Evolutionary conservation across 2,329 filamentous ascomycete species (phyloP), one percentile per base, ranked within the genome.

Genomic region (Beauveria asiatica): DNA sequence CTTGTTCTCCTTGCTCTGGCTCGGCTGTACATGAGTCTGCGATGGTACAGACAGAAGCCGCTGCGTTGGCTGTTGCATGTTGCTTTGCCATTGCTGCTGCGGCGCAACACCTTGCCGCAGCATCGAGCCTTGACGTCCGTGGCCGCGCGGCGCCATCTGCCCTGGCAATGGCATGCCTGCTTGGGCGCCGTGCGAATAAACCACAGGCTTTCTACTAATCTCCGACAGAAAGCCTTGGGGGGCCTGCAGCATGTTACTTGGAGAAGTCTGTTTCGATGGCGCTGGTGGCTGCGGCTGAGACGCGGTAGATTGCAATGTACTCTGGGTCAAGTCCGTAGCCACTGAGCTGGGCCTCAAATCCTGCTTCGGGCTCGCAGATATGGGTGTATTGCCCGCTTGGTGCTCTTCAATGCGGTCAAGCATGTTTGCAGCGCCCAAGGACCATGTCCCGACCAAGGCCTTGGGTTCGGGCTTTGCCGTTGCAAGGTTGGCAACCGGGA

Each of bases 401-500:
- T 66, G 62, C 54, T 70, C 68, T 39, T 68, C 67, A 13, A 69
- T 70, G 7, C 67, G 64, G 3, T 59, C 61, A 0, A 69, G 58
- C n/a, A 58, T 50, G 39, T 64, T 65, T 23, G 59, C 37, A 17
- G 56, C 19, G 11, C 37, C 39, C 5, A 39, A n/a, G 3, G 21
- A 25, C 13, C 41, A 8, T 11, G 23, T 3, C 4, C 17, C n/a
- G 2, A 30, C 4, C n/a, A 60, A 27, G 3, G 16, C 25, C 44
- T 30, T 41, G 1, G 54, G 30, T 17, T 57, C 44, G 2, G 44
- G 37, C 1, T 49, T 60, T 33, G 17, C 25, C 8, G 46, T 21
- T 6, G 6, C 11, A 7, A 5, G 2, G 30, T 16, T n/a, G 7
- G 42, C 17, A 4, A 5, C 16, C 27, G n/a, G 39, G 3, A 33